Base-by-base conservation (phyloP, 139 green algal genomes). In the Chlorella sp. region DNA sequence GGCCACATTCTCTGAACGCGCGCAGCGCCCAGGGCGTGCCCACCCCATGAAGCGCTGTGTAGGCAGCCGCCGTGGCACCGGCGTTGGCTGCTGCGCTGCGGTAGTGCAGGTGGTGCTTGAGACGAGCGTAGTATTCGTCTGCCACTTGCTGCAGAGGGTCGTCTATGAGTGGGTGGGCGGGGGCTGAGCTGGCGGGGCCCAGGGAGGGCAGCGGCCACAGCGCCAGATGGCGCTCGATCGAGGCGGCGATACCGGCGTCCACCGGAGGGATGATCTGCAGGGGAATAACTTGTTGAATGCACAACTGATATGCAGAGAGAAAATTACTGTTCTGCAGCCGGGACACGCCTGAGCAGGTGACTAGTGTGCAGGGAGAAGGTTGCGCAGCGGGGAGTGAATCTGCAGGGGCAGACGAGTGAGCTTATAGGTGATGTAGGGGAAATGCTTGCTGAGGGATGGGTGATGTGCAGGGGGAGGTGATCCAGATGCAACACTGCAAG, bases 1-100 rank as follows among this genome's bases (percentile, higher is more conserved):
- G 94, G 5, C 88, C 92, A 81, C 96, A 95, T 9, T 86, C 87
- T 75, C 92, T 85, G 32, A 93, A 94, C 5, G 95, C 95, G 12
- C 69, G 60, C 88, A 87, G 85, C 77, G 95, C 89, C 81, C 91
- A 93, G 34, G 89, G 86, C 3, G 86, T 86, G 16, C 96, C 96
- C 60, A 97, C 95, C 16, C 96, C 96, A 82, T 97, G 96, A 86
- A 98, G 90, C 5, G 96, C 93, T 0, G 96, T 98, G 91, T 97
- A 98, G 32, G 95, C 93, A 1, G 94, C 89, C 22, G 28, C 87
- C 15, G 83, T 30, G 2, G 91, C 89, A 21, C 73, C 42, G 3
- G 37, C 83, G 83, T 95, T 96, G 21, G 90, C 89, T 34, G 80
- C 82, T 0, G 32, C 26, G 26, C 32, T 40, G 39, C 90, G 85